Base-by-base conservation (phyloP, 225 moss, liverwort and hornwort genomes). In the Rhytidiadelphus loreus region DNA sequence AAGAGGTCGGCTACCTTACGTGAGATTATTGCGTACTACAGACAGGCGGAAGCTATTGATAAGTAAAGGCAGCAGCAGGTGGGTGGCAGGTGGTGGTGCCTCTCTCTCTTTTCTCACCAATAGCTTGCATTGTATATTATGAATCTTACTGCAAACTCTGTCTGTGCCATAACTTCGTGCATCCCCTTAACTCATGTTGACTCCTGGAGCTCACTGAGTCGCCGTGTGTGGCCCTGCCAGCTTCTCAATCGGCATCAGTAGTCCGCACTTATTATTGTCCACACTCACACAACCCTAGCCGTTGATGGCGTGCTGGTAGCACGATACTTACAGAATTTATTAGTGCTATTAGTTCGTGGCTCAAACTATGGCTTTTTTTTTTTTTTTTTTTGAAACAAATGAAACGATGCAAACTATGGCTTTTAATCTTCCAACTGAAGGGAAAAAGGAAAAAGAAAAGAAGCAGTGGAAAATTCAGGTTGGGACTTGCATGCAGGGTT, bases 181-280 rank as follows among this genome's bases (percentile, higher is more conserved):
- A 57, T 18, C n/a, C 12, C 1, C 2, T 17, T 24, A 7, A 13
- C 8, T 26, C 3, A 8, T 39, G 23, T 52, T 35, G 35, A 52
- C 35, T 1, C 20, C 35, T 35, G 35, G 0, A 1, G 2, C 53
- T 37, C 28, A 5, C 5, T 19, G 5, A 12, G 22, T 61, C 44
- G 60, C 60, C 30, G 33, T 44, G 32, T 15, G 81, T 60, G n/a
- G n/a, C 44, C 44, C 15, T 15, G 44, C 19, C 43, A 70, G n/a
- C 7, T 55, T 48, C 39, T 4, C 58, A 41, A 53, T 39, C 79
- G 8, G 18, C 39, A 39, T 12, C 56, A 11, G 17, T 7, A 11
- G 17, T 7, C 17, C 17, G 56, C 39, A 79, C 8, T 39, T 57
- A n/a, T n/a, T 78, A n/a, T 11, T 26, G 32, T 17, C n/a, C 10